Conservation (phyloP, 352 stramenopile genomes). For the Peronosclerospora sorghi region DNA sequence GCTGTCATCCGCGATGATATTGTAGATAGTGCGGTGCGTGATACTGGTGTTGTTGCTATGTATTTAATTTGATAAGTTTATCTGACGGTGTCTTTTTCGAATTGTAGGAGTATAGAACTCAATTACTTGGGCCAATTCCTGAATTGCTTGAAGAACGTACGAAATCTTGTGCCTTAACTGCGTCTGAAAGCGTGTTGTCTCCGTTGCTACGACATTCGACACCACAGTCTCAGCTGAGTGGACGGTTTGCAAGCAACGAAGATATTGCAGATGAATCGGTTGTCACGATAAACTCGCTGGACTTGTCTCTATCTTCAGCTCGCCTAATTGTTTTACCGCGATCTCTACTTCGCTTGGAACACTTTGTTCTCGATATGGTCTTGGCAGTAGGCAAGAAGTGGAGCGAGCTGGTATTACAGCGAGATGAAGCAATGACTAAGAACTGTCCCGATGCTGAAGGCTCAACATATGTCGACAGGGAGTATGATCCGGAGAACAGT, state of each 20-base stretch:
- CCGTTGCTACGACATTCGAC: slow-evolving; percentile 8
- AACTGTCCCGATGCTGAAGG: slow-evolving; percentile 14
- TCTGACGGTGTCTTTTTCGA: slow-evolving; percentile 7
- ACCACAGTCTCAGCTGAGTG: slow-evolving; percentile 20
- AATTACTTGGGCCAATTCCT: slow-evolving; percentile 28
- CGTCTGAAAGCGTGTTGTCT: slow-evolving; percentile 11
- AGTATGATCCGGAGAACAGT: slow-evolving; percentile 15
- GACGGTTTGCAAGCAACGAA: slow-evolving; percentile 11
- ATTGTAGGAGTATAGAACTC: slow-evolving; percentile 28
- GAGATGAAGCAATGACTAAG: slow-evolving; percentile 22
- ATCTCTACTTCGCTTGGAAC: slow-evolving; percentile 40
- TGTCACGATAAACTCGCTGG: slow-evolving; percentile 15
- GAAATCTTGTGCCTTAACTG: slow-evolving; percentile 15
- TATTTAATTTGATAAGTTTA: not conserved
- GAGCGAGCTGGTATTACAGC: slow-evolving; percentile 30
- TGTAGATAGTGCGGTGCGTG: slow-evolving; percentile 29
- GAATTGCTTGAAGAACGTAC: slow-evolving; percentile 13
- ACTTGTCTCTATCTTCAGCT: slow-evolving; percentile 30
- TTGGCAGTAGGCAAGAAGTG: slow-evolving; percentile 32
- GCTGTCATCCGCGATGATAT: slow-evolving; percentile 34
- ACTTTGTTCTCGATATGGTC: slow-evolving; percentile 42
- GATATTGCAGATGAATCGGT: slow-evolving; percentile 2
- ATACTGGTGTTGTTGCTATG: not conserved
- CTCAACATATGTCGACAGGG: slow-evolving; percentile 20
- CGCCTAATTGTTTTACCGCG: slow-evolving; percentile 40